A percentile compares a stretch with the other conserved stretches of the same genome.
phyloP scores from a whole-genome alignment of 192 early-diverging fungal genomes.

The Spizellomyces punctatus region DNA sequence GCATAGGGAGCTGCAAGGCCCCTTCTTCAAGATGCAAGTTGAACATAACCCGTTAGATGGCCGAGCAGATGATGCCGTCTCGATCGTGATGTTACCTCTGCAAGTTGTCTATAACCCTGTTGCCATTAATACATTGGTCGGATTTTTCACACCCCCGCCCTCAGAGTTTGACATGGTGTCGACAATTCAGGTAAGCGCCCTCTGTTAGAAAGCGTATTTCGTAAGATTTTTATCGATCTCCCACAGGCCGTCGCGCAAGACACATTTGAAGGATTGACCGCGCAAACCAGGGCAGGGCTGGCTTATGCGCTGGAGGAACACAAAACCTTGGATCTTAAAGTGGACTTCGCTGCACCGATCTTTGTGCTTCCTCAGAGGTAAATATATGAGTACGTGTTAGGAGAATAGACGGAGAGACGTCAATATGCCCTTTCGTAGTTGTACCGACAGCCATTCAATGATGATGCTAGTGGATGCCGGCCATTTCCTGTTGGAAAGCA shows the following conservation, averaged over 20 bases:
- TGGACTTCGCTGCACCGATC: constrained; percentile 97
- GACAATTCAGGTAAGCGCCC: constrained; percentile 25
- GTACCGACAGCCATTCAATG: constrained; percentile 14
- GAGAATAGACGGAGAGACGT: background rate
- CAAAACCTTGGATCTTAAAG: constrained; percentile 84
- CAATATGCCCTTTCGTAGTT: background rate
- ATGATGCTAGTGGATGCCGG: constrained; percentile 92
- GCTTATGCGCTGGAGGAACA: constrained; percentile 86
- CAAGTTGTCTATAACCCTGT: constrained; percentile 87
- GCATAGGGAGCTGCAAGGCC: constrained; percentile 25
- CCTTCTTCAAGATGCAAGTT: constrained; percentile 76
- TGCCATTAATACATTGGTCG: constrained; percentile 70
- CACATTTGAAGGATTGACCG: constrained; percentile 82
- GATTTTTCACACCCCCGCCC: constrained; percentile 83
- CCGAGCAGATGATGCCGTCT: constrained; percentile 83
- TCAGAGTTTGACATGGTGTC: constrained; percentile 68
- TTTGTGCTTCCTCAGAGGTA: constrained; percentile 78
- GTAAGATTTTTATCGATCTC: constrained; percentile 21
- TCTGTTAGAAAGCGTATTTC: background rate
- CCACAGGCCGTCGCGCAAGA: constrained; percentile 71
- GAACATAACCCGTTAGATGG: constrained; percentile 90
- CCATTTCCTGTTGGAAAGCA: constrained; percentile 85
- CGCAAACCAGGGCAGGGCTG: constrained; percentile 86
- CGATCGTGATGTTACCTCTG: constrained; percentile 84
- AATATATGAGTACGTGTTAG: background rate